phyloP scores from a whole-genome alignment of 768 basidiomycete genomes.

The Hebeloma cylindrosporum region DNA sequence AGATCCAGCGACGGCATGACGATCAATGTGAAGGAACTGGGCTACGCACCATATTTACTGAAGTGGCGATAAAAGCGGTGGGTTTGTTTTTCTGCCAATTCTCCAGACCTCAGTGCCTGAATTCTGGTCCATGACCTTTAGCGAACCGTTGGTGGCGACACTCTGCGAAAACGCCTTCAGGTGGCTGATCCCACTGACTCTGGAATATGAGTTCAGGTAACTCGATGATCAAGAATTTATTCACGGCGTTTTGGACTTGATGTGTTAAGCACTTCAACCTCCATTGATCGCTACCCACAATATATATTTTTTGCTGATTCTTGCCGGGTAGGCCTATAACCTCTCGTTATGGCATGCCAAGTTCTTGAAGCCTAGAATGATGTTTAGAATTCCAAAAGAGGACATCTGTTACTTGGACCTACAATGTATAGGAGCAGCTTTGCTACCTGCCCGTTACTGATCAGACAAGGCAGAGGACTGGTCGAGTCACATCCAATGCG shows the following conservation, averaged over 20 bases:
- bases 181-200: not conserved
- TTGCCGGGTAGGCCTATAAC: too few relatives aligned
- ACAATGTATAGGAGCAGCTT: too few relatives aligned
- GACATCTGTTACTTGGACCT: too few relatives aligned
- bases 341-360: too few relatives aligned
- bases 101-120: not conserved
- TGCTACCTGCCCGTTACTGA: too few relatives aligned
- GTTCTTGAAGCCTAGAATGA: too few relatives aligned
- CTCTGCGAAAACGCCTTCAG: slow-evolving; percentile 1
- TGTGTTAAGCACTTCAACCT: not conserved
- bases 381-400: too few relatives aligned
- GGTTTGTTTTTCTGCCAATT: not conserved
- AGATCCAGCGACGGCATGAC: slow-evolving; percentile 11
- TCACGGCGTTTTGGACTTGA: not conserved
- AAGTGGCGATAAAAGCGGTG: slow-evolving; percentile 18
- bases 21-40: slow-evolving; percentile 33
- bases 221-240: not conserved
- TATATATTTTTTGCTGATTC: too few relatives aligned
- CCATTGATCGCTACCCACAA: too few relatives aligned
- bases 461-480: too few relatives aligned
- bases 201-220: not conserved
- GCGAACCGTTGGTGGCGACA: slow-evolving; percentile 2
- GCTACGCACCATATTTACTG: slow-evolving; percentile 27
- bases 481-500: too few relatives aligned
- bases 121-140: not conserved